Percentiles rank a stretch among this genome's conserved stretches.
Evolutionary conservation across 1,284 basidiomycete genomes (phyloP).

Genomic region (Meripilus lineatus): DNA sequence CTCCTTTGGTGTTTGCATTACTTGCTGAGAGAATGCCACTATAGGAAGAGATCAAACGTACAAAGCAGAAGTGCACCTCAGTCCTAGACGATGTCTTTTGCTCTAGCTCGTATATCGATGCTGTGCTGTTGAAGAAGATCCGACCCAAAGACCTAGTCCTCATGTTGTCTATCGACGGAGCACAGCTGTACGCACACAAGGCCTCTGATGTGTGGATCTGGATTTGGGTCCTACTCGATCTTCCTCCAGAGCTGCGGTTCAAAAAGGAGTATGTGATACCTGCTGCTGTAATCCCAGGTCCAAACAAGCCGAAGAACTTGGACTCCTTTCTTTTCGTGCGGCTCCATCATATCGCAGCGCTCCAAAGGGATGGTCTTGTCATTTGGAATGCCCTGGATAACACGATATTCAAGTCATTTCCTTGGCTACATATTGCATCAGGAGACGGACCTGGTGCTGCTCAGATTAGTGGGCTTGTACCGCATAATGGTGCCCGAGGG

Average conservation of each 20-base stretch:
- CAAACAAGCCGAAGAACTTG: conserved; percentile 20
- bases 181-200: conserved; percentile 25
- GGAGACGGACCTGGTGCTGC: conserved; percentile 22
- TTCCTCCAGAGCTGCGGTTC: conserved; percentile 17
- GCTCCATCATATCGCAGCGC: conserved; percentile 18
- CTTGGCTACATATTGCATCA: conserved; percentile 14
- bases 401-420: conserved; percentile 9
- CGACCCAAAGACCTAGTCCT: conserved; percentile 16
- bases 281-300: conserved; percentile 23
- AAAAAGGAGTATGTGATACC: conserved; percentile 21
- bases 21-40: too few species aligned
- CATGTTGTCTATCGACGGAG: conserved; percentile 25
- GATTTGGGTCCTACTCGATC: conserved; percentile 24
- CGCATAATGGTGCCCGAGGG: conserved; percentile 27
- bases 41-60: too few species aligned
- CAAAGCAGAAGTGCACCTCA: too few species aligned
- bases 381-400: conserved; percentile 16
- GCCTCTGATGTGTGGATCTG: conserved; percentile 24
- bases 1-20: too few species aligned
- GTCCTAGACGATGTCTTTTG: too few species aligned
- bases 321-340: conserved; percentile 22
- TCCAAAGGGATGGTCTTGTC: conserved; percentile 15
- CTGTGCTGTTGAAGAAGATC: background rate
- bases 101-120: too few species aligned
- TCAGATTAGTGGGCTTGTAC: conserved; percentile 27